Base-by-base conservation (phyloP, 306 rosid genomes). In the Sicyos edulis region DNA sequence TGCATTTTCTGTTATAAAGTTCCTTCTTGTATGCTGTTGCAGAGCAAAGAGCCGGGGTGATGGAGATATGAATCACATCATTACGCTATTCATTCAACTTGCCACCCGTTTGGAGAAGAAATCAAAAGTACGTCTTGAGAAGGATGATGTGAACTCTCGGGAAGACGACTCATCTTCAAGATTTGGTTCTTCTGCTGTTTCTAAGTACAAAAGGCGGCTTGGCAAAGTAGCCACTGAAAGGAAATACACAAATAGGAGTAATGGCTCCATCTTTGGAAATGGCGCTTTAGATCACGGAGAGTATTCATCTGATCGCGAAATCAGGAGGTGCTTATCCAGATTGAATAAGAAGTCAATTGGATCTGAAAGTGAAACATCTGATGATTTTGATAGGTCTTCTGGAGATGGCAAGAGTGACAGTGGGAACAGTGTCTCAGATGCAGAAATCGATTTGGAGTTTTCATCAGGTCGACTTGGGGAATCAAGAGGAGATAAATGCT, bases 321-420 rank as follows among this genome's bases (percentile, higher is more conserved):
- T 93, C 72, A 87, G 89, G 79, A 86, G 90, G 80, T 85, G 95
- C 54, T 78, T 93, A 66, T 87, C 88, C 62, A 89, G 82, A 83
- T 83, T 88, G 89, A 93, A 91, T 78, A 91, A 85, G 80, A 89
- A 79, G 80, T 76, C 86, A 55, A 71, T 86, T 76, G 95, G 78
- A 76, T 89, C 99, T 59, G 97, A 86, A 72, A 88, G 89, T 82
- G 97, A 95, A 76, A 91, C 96, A 32, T 95, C 97, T 54, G 97
- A 95, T 72, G 98, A 93, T 45, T 71, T 76, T 76, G 91, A 85
- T 74, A 75, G 82, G 81, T 89, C 97, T 82, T 91, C 83, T 68
- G 92, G 82, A 77, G 88, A 84, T 79, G 84, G 87, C 54, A 91
- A 87, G 85, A 89, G 95, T 80, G 84, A 75, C 71, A 86, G 87